Evolutionary conservation across 2,329 filamentous ascomycete genomes (phyloP), one percentile per base, ranked within the genome.

Genomic region (Fusarium piperis): DNA sequence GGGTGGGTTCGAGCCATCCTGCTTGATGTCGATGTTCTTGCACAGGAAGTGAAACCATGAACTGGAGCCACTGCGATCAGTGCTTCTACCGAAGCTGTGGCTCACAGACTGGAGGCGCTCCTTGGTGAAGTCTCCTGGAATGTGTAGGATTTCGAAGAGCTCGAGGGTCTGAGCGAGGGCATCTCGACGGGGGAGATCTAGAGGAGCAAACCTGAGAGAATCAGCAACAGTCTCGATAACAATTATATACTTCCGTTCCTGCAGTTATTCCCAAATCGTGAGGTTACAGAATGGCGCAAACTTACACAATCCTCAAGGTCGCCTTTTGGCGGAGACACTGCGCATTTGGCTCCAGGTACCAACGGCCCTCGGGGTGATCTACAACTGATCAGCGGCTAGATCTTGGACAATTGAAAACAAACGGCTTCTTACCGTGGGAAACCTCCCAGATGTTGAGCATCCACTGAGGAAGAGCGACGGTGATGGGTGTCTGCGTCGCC

Each of bases 1-100:
- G 3, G 77, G 76, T 1, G 62, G 44, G n/a, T 59, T 55, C 39
- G 41, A 68, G 2, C 48, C 68, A 2, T 66, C 64, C 20, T 69
- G 71, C 58, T 65, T 72, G 28, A 77, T 60, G 53, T 76, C 69
- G 48, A 79, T 73, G 61, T 77, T 78, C 68, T 82, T 81, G 68
- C 75, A 81, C 18, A 81, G 77, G 39, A 78, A 80, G 48, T 79
- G 78, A 41, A 82, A 81, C 81, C 79, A 82, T 0, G 77, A 71
- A 33, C 71, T 74, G 16, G 64, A 74, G 7, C 78, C 79, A 28
- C 73, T 39, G 3, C 33, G 55, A 36, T 76, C 75, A 15, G 72
- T 78, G 8, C 72, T 70, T 8, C 72, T 66, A 16, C 76, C 78
- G 46, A 82, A 79, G 65, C 80, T 82, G 67, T 82, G 80, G 36